Base-by-base conservation (phyloP, 2,329 filamentous ascomycete genomes). In the Chaetoscypha palmicola region DNA sequence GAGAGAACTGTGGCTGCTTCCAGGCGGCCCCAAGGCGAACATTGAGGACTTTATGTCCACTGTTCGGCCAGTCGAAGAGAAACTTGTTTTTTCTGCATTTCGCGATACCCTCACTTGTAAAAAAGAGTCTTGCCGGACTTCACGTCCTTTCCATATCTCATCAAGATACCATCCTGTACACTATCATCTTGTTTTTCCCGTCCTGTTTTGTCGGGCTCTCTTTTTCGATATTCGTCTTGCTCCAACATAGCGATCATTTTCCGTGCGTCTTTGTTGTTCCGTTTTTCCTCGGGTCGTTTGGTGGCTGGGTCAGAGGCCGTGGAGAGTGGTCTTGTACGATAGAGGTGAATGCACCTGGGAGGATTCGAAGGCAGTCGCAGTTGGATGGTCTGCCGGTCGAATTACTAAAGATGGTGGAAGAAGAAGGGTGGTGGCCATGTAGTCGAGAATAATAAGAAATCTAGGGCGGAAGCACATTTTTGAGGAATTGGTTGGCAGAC, bases 111-210 rank as follows among this genome's bases (percentile, higher is more conserved):
- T 41, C 54, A 48, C 51, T 50, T 55, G 49, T 56, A 54, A 31
- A 28, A 51, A 51, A 54, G 12, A 7, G 12, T 28, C 44, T 47
- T 46, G 26, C 30, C 24, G 43, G 46, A 45, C 35, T 40, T 36
- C 34, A 24, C 14, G 24, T 41, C 48, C 17, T n/a, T 49, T 46
- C 49, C 41, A 39, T 44, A 38, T 45, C 40, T 41, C 45, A 35
- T 46, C 36, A 50, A 52, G 52, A 55, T 57, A 57, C 53, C 51
- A 54, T 45, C 49, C 41, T 55, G 54, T 57, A 51, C 35, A 53
- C 38, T 53, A 53, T 36, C 39, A n/a, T 41, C 41, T n/a, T 24
- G n/a, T 9, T 14, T 30, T 42, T 46, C 42, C 38, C 21, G 22
- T 28, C 21, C 38, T 32, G 46, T 41, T 23, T 14, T 26, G 11